phyloP scores from a whole-genome alignment of 768 basidiomycete genomes.

The Arthromyces matolae region DNA sequence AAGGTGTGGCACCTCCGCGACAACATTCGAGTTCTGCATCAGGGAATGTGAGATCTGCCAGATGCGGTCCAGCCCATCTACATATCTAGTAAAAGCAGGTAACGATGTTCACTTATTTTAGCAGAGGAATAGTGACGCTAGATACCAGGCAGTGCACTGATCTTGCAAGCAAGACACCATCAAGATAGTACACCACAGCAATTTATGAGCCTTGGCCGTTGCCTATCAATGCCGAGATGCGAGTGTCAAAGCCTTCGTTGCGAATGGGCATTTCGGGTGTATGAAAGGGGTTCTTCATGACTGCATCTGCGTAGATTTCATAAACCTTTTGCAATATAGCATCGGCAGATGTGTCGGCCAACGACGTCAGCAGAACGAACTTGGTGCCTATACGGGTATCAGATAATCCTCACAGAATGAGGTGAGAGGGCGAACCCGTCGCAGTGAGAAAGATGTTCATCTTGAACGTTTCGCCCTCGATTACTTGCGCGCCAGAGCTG shows the following conservation, averaged over 20 bases:
- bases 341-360: slow-evolving; percentile 68
- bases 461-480: slow-evolving; percentile 95
- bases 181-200: no score
- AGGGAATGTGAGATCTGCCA: no score
- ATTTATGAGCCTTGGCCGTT: slow-evolving; percentile 29
- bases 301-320: slow-evolving; percentile 89
- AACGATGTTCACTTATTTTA: no score
- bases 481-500: slow-evolving; percentile 89
- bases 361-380: slow-evolving; percentile 87
- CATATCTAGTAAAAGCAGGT: no score
- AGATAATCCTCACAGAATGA: not conserved
- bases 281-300: slow-evolving; percentile 99
- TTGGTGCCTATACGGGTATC: slow-evolving; percentile 68
- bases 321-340: slow-evolving; percentile 80
- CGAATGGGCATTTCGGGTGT: slow-evolving; percentile 99
- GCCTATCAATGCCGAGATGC: slow-evolving; percentile 60
- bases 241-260: slow-evolving; percentile 80
- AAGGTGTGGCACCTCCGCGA: no score
- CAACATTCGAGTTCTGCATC: no score
- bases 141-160: not conserved
- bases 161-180: no score
- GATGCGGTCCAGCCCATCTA: no score
- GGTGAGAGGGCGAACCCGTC: slow-evolving; percentile 57
- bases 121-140: no score
- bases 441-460: slow-evolving; percentile 86